Conservation (phyloP, 768 basidiomycete genomes). For the Tricholoma furcatifolium region DNA sequence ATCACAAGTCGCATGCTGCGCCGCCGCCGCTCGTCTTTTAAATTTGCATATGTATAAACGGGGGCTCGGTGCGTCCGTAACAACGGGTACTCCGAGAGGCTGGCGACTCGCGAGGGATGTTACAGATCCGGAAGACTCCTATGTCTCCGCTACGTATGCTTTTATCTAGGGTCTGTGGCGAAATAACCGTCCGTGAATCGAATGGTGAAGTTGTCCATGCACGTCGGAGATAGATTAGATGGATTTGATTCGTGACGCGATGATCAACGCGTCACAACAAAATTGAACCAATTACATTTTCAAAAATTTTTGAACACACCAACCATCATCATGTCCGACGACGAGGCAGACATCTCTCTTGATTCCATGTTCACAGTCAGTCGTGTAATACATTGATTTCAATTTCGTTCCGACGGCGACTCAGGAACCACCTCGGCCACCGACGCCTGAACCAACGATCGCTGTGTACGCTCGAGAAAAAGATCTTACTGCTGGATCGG, state of each 20-base stretch:
- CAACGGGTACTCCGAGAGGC: no score
- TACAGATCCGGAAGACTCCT: no score
- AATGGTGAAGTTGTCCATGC: no score
- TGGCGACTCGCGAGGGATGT: no score
- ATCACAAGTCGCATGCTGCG: neutral
- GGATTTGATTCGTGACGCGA: neutral
- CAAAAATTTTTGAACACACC: neutral
- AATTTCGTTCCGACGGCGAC: constrained; percentile 4
- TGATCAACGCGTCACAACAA: neutral
- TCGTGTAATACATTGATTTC: constrained; percentile 5
- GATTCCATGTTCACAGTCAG: constrained; percentile 49
- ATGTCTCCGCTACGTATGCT: no score
- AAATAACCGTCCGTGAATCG: no score
- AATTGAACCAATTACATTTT: no score
- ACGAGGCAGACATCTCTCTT: constrained; percentile 13
- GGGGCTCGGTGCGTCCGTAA: no score
- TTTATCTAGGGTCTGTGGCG: no score
- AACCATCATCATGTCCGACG: constrained; percentile 16
- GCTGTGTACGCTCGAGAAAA: constrained; percentile 46
- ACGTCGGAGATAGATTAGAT: no score
- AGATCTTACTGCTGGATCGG: constrained; percentile 8
- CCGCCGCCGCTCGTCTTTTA: neutral
- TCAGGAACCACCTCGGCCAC: constrained; percentile 67
- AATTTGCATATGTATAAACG: neutral
- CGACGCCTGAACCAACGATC: constrained; percentile 61